phyloP scores from a whole-genome alignment of 2,329 filamentous ascomycete species.

The Fusarium dlaminii region DNA sequence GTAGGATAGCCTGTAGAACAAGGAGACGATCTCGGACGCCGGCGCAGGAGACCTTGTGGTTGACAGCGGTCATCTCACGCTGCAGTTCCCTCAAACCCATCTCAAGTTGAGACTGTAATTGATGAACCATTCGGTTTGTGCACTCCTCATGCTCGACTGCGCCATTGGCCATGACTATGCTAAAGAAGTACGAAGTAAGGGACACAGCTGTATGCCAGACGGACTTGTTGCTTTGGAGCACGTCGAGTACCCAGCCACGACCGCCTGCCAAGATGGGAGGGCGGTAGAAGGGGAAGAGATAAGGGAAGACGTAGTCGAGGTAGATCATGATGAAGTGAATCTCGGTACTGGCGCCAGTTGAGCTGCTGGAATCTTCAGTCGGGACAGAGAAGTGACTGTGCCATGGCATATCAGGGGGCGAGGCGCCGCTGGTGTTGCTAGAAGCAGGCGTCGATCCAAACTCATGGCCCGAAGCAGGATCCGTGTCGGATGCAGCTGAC shows the following conservation, averaged over 20 bases:
- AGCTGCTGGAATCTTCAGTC: constrained; percentile 31
- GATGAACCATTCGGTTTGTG: constrained; percentile 48
- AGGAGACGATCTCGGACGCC: constrained; percentile 49
- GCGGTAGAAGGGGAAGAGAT: constrained; percentile 70
- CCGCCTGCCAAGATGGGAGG: constrained; percentile 66
- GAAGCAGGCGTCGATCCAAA: constrained; percentile 43
- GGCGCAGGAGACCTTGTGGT: constrained; percentile 43
- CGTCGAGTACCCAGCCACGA: constrained; percentile 67
- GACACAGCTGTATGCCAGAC: constrained; percentile 67
- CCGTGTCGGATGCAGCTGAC: constrained; percentile 43
- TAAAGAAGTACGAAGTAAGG: constrained; percentile 66
- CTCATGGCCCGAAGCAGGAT: constrained; percentile 39
- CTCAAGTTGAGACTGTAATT: constrained; percentile 56
- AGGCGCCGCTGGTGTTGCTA: constrained; percentile 44
- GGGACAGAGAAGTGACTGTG: constrained; percentile 43
- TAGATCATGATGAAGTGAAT: constrained; percentile 65
- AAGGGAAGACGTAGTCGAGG: constrained; percentile 69
- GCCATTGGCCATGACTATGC: constrained; percentile 52
- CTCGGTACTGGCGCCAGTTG: constrained; percentile 43
- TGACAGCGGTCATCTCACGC: constrained; percentile 52
- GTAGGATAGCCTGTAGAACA: constrained; percentile 61
- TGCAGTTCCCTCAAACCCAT: constrained; percentile 56
- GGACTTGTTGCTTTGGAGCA: constrained; percentile 65
- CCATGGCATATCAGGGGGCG: constrained; percentile 48
- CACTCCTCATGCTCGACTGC: constrained; percentile 48